A percentile compares a stretch with the other conserved stretches of the same genome.
Conservation (phyloP, 2,329 filamentous ascomycete genomes). For the Domatiomyces globalis region DNA sequence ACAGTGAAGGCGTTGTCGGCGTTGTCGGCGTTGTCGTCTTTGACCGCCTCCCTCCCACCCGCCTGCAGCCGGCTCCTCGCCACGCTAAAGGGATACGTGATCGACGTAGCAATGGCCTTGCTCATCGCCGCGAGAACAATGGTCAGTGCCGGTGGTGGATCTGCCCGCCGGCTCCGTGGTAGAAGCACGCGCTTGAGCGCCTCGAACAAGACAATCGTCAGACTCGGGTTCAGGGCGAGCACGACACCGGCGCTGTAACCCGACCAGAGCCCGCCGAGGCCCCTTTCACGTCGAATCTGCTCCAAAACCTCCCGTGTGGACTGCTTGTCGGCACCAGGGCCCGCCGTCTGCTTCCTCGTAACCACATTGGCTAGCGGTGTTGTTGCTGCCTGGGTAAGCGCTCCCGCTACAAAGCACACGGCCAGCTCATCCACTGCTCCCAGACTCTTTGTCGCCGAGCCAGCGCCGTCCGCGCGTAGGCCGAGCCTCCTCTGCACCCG, state of each 20-base stretch:
- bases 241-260: conserved; percentile 71
- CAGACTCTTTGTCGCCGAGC: conserved; percentile 25
- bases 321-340: conserved; percentile 15
- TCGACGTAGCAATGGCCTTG: conserved; percentile 59
- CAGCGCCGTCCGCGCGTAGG: conserved; percentile 25
- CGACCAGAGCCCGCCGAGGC: conserved; percentile 66
- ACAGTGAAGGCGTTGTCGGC: conserved; percentile 36
- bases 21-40: conserved; percentile 24
- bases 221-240: conserved; percentile 68
- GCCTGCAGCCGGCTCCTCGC: conserved; percentile 65
- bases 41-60: conserved; percentile 20
- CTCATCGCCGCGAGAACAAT: conserved; percentile 61
- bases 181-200: conserved; percentile 50
- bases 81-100: conserved; percentile 76
- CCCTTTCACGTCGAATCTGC: conserved; percentile 54
- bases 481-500: conserved; percentile 16
- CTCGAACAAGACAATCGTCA: conserved; percentile 75
- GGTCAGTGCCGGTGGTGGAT: conserved; percentile 39
- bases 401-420: conserved; percentile 60
- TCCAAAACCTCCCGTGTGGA: conserved; percentile 43
- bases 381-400: conserved; percentile 59
- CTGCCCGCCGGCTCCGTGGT: conserved; percentile 27
- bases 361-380: conserved; percentile 73
- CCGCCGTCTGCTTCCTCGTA: conserved; percentile 57
- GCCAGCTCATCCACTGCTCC: conserved; percentile 57